A percentile compares a stretch with the other conserved stretches of the same genome.
phyloP scores from a whole-genome alignment of 2,329 filamentous ascomycete genomes.

The Fusarium lyarnte region DNA sequence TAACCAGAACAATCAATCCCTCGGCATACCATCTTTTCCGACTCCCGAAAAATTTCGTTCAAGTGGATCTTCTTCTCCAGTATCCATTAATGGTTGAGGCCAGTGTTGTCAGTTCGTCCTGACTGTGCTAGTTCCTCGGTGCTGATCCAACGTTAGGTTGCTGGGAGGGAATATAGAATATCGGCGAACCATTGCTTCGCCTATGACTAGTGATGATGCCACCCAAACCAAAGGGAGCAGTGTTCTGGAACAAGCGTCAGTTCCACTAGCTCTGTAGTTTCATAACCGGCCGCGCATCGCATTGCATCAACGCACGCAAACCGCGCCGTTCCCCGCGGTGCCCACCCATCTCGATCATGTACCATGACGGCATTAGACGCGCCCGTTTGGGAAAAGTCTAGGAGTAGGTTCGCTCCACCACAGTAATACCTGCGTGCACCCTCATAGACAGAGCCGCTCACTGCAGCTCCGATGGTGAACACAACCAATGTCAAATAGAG shows the following conservation, averaged over 20 bases:
- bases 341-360: constrained; percentile 30
- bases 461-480: neutral
- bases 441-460: neutral
- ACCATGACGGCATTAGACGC: constrained; percentile 36
- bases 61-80: neutral
- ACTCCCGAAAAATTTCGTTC: neutral
- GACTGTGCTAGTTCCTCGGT: neutral
- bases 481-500: neutral
- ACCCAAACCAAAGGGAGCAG: constrained; percentile 20
- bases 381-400: constrained; percentile 25
- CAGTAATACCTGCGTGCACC: neutral
- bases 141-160: neutral
- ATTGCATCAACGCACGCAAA: constrained; percentile 23
- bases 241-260: constrained; percentile 37
- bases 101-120: neutral
- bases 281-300: constrained; percentile 8
- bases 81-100: neutral
- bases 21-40: neutral
- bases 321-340: constrained; percentile 32
- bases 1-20: neutral
- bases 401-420: neutral
- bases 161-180: neutral
- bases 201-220: neutral
- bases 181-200: constrained; percentile 1
- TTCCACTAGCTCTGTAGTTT: constrained; percentile 26